Base-by-base conservation (phyloP, 2,329 filamentous ascomycete genomes). In the Venturia asperata region DNA sequence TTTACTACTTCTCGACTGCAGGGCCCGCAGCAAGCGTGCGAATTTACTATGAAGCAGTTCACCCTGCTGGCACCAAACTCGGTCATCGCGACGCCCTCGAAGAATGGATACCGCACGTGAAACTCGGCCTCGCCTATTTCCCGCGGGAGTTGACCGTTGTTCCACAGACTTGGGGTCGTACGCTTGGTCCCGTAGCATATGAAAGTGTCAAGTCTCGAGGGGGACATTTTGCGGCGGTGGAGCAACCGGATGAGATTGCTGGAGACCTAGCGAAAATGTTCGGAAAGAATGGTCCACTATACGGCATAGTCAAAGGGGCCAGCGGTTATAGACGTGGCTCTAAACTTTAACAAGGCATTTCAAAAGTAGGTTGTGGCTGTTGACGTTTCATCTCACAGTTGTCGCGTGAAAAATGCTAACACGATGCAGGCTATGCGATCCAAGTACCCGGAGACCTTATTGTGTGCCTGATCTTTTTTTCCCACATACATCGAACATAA, bases 1-100 rank as follows among this genome's bases (percentile, higher is more conserved):
- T 92, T 47, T 92, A 92, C 73, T 85, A 82, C 72, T 91, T 91
- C 75, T 87, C 84, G 10, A 81, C 77, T 0, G 86, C 88, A 0
- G 89, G 90, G 0, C 86, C 89, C 0, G 86, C 85, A 1, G 87
- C 89, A 0, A 85, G 83, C 67, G 72, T 84, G 10, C 75, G 87
- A 9, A 90, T 92, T 61, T 93, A 93, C 75, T 91, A 91, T 70
- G 89, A 92, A 74, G 77, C 78, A 0, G 74, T 70, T 6, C 85
- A 86, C 66, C 73, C 74, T 61, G 70, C 67, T 24, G 68, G 21
- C 61, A 27, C 61, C 6, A 30, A 52, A 17, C 13, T 55, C 30
- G 15, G 64, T 66, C 58, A 67, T 30, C 37, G 64, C 24, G 61
- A 65, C 10, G 70, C 71, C 11, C 75, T 78, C 49, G 73, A 73